Conservation (phyloP, 805 yeast genomes). For the Cyberlindnera samutprakarnensis region DNA sequence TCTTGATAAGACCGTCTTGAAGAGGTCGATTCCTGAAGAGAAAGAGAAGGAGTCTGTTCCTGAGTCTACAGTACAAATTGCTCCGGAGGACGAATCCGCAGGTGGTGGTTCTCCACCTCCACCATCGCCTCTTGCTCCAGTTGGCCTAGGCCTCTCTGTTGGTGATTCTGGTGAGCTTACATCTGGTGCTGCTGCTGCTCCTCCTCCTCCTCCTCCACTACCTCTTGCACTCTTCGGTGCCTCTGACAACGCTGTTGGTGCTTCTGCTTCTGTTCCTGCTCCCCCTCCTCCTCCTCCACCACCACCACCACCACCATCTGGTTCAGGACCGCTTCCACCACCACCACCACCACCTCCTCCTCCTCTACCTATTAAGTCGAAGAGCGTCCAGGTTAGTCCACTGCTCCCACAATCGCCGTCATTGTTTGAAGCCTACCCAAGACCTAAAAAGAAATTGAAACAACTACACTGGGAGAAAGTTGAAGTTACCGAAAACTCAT, state of each 20-base stretch:
- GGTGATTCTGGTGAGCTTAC: slow-evolving; percentile 11
- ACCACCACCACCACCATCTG: slow-evolving; percentile 9
- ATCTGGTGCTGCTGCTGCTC: slow-evolving; percentile 17
- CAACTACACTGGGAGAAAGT: slow-evolving; percentile 82
- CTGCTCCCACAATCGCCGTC: slow-evolving; percentile 25
- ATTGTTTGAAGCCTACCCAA: slow-evolving; percentile 26
- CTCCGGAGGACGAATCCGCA: not conserved
- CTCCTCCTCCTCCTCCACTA: slow-evolving; percentile 25
- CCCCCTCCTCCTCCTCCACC: slow-evolving; percentile 17
- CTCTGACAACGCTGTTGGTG: slow-evolving; percentile 3
- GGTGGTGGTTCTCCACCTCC: not conserved
- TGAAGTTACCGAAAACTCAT: slow-evolving; percentile 47
- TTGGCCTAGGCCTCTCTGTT: not conserved
- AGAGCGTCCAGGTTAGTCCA: slow-evolving; percentile 12
- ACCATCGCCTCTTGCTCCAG: not conserved
- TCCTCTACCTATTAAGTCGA: slow-evolving; percentile 11
- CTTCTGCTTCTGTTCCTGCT: slow-evolving; percentile 3
- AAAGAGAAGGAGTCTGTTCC: not conserved
- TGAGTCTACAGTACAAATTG: not conserved
- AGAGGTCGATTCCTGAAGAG: not conserved
- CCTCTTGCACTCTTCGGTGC: slow-evolving; percentile 2
- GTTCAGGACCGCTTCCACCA: slow-evolving; percentile 1
- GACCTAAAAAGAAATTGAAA: slow-evolving; percentile 54
- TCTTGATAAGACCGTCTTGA: slow-evolving; percentile 2
- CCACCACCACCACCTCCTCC: slow-evolving; percentile 14